These are phyloP conservation scores for Apiospora hydei DNA, from an alignment of 2,329 filamentous ascomycete genomes.

Conservation along the genomic window DNA sequence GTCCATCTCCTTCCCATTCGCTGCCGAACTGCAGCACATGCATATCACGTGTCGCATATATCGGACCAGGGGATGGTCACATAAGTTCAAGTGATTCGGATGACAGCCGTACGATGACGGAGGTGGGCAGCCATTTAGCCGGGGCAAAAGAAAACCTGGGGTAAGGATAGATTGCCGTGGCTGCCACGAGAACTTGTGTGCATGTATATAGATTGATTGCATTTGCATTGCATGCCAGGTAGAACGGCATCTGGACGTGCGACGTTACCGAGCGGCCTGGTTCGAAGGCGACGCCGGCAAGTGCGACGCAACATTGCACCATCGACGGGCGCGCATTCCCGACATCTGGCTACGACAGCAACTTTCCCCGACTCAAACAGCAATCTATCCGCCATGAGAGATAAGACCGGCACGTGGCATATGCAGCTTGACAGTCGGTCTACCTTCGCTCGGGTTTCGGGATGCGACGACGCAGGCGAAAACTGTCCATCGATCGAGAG, in stretches of 20 bases:
- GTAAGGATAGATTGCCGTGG: slow-evolving; percentile 1
- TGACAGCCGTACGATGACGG: slow-evolving; percentile 5
- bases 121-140: slow-evolving; percentile 1
- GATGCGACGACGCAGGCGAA: not conserved
- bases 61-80: not conserved
- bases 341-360: not conserved
- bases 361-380: not conserved
- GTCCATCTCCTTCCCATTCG: not conserved
- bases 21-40: not conserved
- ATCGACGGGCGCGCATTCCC: not conserved
- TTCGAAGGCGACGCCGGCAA: not conserved
- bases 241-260: not conserved
- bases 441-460: not conserved
- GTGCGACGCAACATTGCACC: not conserved
- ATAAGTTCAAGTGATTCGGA: slow-evolving; percentile 3
- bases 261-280: not conserved
- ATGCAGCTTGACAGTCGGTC: not conserved
- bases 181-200: slow-evolving; percentile 8
- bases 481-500: not conserved
- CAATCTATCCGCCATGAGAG: not conserved
- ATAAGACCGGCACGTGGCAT: not conserved
- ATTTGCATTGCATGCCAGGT: not conserved
- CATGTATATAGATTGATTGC: slow-evolving; percentile 2
- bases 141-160: not conserved
- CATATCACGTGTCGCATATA: not conserved